phyloP scores from a whole-genome alignment of 208 protist genomes.

The Crithidia fasciculata region DNA sequence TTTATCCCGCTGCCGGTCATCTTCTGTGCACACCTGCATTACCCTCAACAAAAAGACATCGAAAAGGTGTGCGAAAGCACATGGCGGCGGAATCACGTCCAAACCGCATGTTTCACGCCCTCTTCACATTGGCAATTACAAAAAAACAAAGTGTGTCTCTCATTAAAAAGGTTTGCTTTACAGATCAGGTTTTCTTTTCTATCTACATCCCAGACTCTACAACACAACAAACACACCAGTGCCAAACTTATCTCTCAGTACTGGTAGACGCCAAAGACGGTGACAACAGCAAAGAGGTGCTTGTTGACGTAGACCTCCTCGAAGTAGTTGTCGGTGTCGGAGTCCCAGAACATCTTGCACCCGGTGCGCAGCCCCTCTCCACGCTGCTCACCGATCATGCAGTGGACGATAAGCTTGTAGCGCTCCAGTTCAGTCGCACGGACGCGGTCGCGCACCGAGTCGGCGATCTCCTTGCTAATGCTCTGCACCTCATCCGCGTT shows the following conservation, averaged over 20 bases:
- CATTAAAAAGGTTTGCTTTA: too few relatives aligned
- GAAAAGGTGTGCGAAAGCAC: too few relatives aligned
- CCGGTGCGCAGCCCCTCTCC: slow-evolving; percentile 91
- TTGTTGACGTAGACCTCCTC: slow-evolving; percentile 93
- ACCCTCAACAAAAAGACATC: too few relatives aligned
- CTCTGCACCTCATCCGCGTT: slow-evolving; percentile 91
- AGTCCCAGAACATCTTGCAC: slow-evolving; percentile 96
- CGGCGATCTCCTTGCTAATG: slow-evolving; percentile 93
- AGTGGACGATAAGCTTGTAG: slow-evolving; percentile 94
- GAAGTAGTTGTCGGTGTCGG: slow-evolving; percentile 94
- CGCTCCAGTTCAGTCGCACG: slow-evolving; percentile 85
- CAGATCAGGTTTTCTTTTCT: neutral
- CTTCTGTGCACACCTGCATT: too few relatives aligned
- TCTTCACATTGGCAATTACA: too few relatives aligned
- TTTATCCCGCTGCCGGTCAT: too few relatives aligned
- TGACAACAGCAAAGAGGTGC: slow-evolving; percentile 91
- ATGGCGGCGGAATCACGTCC: too few relatives aligned
- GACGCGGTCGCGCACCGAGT: slow-evolving; percentile 88
- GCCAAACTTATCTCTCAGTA: slow-evolving; percentile 54
- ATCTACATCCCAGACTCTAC: neutral
- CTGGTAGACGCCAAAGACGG: slow-evolving; percentile 93
- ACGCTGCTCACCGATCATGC: slow-evolving; percentile 94
- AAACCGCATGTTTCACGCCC: too few relatives aligned
- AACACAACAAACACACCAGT: too few relatives aligned
- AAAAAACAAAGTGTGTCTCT: too few relatives aligned